Conservation (phyloP, 1,284 basidiomycete species). For the Leucoagaricus sp. region DNA sequence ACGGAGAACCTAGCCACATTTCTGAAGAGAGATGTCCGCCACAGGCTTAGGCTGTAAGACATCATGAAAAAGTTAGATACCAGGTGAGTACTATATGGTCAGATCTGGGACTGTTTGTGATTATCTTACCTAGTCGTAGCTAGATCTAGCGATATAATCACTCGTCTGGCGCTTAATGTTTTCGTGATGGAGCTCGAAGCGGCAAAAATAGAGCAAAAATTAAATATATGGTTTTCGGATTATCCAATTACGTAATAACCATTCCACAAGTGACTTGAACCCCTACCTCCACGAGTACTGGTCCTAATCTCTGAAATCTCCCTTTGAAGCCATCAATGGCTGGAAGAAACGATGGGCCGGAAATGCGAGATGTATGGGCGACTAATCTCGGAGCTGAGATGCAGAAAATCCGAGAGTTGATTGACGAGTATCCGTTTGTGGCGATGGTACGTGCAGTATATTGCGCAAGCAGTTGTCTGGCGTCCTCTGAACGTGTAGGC, state of each 20-base stretch:
- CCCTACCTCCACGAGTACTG: not conserved
- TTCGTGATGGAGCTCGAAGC: too few species aligned
- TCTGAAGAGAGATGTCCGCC: too few species aligned
- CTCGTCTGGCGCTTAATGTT: too few species aligned
- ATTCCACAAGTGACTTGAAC: not conserved
- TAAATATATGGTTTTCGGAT: too few species aligned
- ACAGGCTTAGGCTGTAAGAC: too few species aligned
- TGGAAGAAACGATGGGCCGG: constrained; percentile 30
- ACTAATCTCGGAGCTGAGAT: constrained; percentile 94
- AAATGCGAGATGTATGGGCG: constrained; percentile 92
- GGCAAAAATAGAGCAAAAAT: too few species aligned
- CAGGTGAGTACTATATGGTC: too few species aligned
- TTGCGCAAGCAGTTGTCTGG: not conserved
- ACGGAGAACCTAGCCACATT: too few species aligned
- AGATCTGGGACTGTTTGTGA: too few species aligned
- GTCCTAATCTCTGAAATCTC: not conserved
- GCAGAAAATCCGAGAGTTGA: constrained; percentile 80
- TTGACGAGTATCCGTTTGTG: constrained; percentile 92
- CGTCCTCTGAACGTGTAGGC: not conserved
- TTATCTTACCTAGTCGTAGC: too few species aligned
- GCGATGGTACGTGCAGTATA: constrained; percentile 72
- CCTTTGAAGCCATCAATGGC: constrained; percentile 43
- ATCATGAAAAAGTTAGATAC: too few species aligned
- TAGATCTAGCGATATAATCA: too few species aligned
- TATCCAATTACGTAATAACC: constrained; percentile 6